A percentile compares a stretch with the other conserved stretches of the same genome.
Evolutionary conservation across 345 rosid genomes (phyloP).

Genomic region (Brassica carinata): DNA sequence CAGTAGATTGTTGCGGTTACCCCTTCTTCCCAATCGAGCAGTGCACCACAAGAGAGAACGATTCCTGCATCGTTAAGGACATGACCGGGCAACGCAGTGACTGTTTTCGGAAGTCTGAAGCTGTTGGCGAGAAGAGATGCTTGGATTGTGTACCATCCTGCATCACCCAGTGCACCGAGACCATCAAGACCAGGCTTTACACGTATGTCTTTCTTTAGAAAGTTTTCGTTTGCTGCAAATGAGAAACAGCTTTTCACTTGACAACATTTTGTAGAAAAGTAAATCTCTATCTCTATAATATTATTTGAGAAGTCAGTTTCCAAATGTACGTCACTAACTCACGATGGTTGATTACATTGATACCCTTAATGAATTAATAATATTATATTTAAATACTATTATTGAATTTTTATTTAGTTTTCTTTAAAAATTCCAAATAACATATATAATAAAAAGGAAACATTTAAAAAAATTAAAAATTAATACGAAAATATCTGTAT

Average conservation of each 20-base stretch:
- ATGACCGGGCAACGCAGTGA: constrained; percentile 51
- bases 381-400: too few relatives aligned
- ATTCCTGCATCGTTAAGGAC: constrained; percentile 67
- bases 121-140: constrained; percentile 57
- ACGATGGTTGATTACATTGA: too few relatives aligned
- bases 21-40: constrained; percentile 70
- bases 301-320: too few relatives aligned
- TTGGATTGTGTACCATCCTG: constrained; percentile 81
- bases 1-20: constrained; percentile 62
- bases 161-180: constrained; percentile 85
- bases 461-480: too few relatives aligned
- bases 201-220: constrained; percentile 68
- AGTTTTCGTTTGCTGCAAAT: constrained; percentile 50
- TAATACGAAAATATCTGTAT: too few relatives aligned
- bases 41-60: constrained; percentile 68
- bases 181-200: constrained; percentile 85
- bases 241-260: constrained; percentile 51
- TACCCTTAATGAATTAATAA: too few relatives aligned
- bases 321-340: too few relatives aligned
- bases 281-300: too few relatives aligned
- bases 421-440: too few relatives aligned
- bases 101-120: constrained; percentile 66
- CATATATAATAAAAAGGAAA: too few relatives aligned
- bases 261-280: too few relatives aligned
- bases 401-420: too few relatives aligned